Evolutionary conservation across 2,329 filamentous ascomycete species (phyloP), one percentile per base, ranked within the genome.

Genomic region (Exophiala bonariae): DNA sequence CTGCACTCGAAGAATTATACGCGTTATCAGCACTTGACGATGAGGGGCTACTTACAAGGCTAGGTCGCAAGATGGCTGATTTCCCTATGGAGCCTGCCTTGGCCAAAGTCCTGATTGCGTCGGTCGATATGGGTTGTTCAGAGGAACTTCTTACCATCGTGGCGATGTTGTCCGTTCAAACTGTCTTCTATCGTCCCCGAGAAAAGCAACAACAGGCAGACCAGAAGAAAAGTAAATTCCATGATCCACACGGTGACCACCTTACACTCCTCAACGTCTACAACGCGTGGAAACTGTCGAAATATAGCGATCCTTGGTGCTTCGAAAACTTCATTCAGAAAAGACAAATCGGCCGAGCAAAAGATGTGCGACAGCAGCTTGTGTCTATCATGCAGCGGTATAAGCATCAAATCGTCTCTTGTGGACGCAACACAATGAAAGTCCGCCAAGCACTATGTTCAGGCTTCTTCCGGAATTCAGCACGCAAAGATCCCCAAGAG

Each of bases 301-400:
- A 85, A 5, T 95, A 82, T 70, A 87, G 83, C 40, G 88, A 83
- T 47, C 84, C 91, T 0, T 99, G 93, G 93, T 97, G 93, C 65
- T 92, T 89, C 58, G 95, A 99, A 63, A 96, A 99, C 68, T 99
- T 95, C 66, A 93, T 99, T 65, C 91, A 97, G 65, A 90, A 89
- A 3, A 82, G 91, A 2, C 85, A 84, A 26, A 96, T 99, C 81
- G 81, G 83, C 49, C 85, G 92, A 9, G 91, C 89, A 8, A 88
- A 92, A 66, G 93, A 99, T 65, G 90, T 99, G 0, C 83, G 93
- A 14, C 86, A 95, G 52, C 93, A 99, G 68, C 79, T 99, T 3
- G 81, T 92, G 43, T 88, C 87, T 59, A 97, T 99, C 66, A 95
- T 99, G 86, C 82, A 93, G 46, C 83, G 93, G 4, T 93, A 97